Evolutionary conservation across 2,329 filamentous ascomycete genomes (phyloP).

Genomic region (Trichoderma breve): DNA sequence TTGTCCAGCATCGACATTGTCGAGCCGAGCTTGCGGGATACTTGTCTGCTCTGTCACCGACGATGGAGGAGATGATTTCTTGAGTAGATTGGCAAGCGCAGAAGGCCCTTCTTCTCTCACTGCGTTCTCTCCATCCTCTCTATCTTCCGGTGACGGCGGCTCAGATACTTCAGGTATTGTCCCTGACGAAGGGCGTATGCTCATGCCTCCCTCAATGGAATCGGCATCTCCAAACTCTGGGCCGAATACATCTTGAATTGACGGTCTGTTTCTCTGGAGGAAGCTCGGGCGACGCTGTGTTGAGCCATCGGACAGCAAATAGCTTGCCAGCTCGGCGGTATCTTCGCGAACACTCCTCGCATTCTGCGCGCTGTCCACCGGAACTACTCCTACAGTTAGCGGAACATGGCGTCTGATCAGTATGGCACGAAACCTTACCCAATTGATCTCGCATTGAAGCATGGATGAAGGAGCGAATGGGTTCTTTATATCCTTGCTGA

Average conservation of each 20-base stretch:
- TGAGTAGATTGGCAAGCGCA: constrained; percentile 50
- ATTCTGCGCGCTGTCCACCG: constrained; percentile 68
- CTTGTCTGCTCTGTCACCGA: constrained; percentile 27
- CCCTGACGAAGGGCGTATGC: constrained; percentile 37
- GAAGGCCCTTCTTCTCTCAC: constrained; percentile 36
- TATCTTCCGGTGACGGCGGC: constrained; percentile 30
- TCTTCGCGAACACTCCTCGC: constrained; percentile 79
- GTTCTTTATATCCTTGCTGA: constrained; percentile 53
- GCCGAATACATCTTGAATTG: constrained; percentile 30
- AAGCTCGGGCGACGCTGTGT: constrained; percentile 45
- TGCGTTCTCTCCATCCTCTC: constrained; percentile 18
- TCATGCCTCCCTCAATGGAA: constrained; percentile 26
- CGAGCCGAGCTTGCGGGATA: constrained; percentile 13
- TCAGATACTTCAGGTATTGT: constrained; percentile 63
- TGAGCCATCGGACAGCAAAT: constrained; percentile 67
- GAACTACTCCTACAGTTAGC: constrained; percentile 36
- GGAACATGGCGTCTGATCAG: not conserved
- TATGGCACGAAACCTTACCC: constrained; percentile 42
- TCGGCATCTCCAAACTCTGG: constrained; percentile 27
- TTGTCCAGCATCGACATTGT: not conserved
- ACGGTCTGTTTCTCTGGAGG: constrained; percentile 38
- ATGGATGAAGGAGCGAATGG: constrained; percentile 70
- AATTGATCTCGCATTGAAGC: constrained; percentile 59
- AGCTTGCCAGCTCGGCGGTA: constrained; percentile 81
- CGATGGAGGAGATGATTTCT: constrained; percentile 48